Conservation (phyloP, 73 alveolate species). For the Paramecium pentaurelia region DNA sequence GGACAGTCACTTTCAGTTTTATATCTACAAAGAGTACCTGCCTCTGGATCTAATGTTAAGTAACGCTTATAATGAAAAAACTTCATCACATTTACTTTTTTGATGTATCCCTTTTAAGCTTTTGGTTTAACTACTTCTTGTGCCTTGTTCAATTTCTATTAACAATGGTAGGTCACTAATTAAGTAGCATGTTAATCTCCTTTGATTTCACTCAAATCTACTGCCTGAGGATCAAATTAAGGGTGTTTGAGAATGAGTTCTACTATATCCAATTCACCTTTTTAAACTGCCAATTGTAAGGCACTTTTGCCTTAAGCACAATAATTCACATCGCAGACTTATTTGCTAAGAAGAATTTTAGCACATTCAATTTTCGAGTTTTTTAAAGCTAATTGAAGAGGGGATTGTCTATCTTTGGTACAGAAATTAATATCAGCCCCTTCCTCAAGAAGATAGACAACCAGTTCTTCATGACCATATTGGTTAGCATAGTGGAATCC, state of each 20-base stretch:
- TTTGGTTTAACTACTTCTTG: neutral
- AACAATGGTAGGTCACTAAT: neutral
- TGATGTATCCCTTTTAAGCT: neutral
- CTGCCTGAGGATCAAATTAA: neutral
- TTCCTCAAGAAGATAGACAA: neutral
- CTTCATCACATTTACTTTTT: slow-evolving; percentile 31
- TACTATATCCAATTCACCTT: slow-evolving; percentile 2
- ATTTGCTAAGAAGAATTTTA: neutral
- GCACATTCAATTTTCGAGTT: slow-evolving; percentile 11
- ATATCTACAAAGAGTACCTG: neutral
- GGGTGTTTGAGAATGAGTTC: neutral
- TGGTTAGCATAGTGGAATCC: slow-evolving; percentile 10
- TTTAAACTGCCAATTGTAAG: neutral
- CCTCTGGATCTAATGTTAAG: slow-evolving; percentile 15
- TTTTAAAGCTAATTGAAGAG: slow-evolving; percentile 5
- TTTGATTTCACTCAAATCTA: neutral
- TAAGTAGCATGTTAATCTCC: neutral
- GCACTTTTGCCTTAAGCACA: neutral
- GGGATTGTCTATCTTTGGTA: neutral
- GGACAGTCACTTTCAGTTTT: slow-evolving; percentile 7
- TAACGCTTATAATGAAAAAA: slow-evolving; percentile 39
- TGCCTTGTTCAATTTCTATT: neutral
- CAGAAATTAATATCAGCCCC: neutral
- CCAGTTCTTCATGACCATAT: neutral
- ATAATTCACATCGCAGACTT: slow-evolving; percentile 8